These are phyloP conservation scores for Zygotorulaspora mrakii DNA, from an alignment of 1,139 yeast genomes.

Conservation along the genomic window DNA sequence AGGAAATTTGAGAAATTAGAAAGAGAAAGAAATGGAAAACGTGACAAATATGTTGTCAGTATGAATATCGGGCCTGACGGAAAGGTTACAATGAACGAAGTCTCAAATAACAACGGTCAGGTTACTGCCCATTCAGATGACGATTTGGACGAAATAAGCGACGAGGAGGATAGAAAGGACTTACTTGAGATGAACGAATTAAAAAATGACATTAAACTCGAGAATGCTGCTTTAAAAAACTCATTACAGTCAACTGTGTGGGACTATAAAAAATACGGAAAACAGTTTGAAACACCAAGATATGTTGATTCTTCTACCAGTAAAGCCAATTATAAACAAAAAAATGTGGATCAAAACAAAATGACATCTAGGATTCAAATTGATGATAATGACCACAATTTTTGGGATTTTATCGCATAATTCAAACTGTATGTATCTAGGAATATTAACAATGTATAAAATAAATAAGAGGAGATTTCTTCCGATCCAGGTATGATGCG, in stretches of 20 bases:
- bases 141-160: slow-evolving; percentile 30
- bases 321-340: slow-evolving; percentile 3
- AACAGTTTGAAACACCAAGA: slow-evolving; percentile 44
- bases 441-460: background rate
- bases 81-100: slow-evolving; percentile 46
- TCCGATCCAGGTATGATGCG: too few relatives aligned
- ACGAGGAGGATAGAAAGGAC: slow-evolving; percentile 33
- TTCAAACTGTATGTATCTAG: background rate
- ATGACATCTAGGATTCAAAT: slow-evolving; percentile 27
- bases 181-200: slow-evolving; percentile 36
- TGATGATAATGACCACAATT: slow-evolving; percentile 16
- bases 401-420: slow-evolving; percentile 18
- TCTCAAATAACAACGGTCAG: slow-evolving; percentile 19
- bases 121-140: slow-evolving; percentile 29
- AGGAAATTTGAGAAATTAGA: slow-evolving; percentile 59
- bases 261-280: slow-evolving; percentile 54
- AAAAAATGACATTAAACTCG: slow-evolving; percentile 36
- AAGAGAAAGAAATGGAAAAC: slow-evolving; percentile 62
- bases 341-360: background rate
- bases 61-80: slow-evolving; percentile 74
- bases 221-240: slow-evolving; percentile 33
- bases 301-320: slow-evolving; percentile 25
- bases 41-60: slow-evolving; percentile 62
- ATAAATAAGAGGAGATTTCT: too few relatives aligned
- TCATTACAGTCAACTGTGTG: slow-evolving; percentile 44